Evolutionary conservation across 495 filamentous ascomycete genomes (phyloP), one percentile per base, ranked within the genome.

Genomic region (Collariella sp.): DNA sequence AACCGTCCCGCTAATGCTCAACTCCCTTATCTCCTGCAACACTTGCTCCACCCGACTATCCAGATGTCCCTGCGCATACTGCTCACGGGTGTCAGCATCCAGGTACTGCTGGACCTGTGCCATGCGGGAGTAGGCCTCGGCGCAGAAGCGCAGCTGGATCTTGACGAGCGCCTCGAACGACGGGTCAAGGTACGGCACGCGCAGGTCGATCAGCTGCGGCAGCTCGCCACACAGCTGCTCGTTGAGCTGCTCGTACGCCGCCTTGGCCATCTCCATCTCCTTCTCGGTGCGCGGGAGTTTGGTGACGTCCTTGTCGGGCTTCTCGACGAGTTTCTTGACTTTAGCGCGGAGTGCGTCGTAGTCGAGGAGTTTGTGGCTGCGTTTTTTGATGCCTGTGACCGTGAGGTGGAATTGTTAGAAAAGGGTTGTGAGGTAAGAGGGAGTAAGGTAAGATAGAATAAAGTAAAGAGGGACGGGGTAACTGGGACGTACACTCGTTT

Each of bases 51-150:
- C 93, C 58, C 88, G 73, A 57, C 81, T 87, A 69, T 98, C 93
- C 61, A 98, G 71, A 62, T 96, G 86, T 35, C 93, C 93, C 58
- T 88, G 83, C 15, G 93, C 93, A 71, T 98, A 98, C 72, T 95
- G 89, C 53, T 98, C 93, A 50, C 93, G 78, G 41, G 90, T 97
- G 66, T 93, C 88, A n/a, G 91, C 84, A 69, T 97, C 93, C 41
- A 98, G 78, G 70, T 96, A 98, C 71, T 98, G 94, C 74, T 98
- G 93, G 56, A 98, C 93, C 75, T 98, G 93, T 9, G 93, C 93
- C 93, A 98, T 97, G 20, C 93, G 77, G 33, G 82, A 87, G 67
- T 98, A 98, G 10, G 93, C 93, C 70, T 98, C 93, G 11, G 93
- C 93, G 67, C 93, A 98, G 74, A 98, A 98, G 26, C 93, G 81